phyloP scores from a whole-genome alignment of 2,329 filamentous ascomycete species.

The Zymoseptoria ardabiliae region DNA sequence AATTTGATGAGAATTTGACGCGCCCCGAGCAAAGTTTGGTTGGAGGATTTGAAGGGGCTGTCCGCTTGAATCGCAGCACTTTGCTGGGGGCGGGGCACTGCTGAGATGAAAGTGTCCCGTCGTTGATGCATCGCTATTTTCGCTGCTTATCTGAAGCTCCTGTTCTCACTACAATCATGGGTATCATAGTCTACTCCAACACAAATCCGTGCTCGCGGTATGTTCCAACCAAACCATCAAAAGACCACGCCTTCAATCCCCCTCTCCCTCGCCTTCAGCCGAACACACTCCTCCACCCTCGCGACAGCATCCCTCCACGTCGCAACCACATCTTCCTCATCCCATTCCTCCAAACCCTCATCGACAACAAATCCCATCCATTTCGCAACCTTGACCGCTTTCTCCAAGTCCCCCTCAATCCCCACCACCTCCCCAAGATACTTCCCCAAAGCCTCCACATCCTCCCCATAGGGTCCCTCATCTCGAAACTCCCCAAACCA shows the following conservation, averaged over 20 bases:
- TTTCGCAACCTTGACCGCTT: conserved; percentile 60
- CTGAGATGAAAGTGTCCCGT: too few species aligned
- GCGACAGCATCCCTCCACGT: conserved; percentile 34
- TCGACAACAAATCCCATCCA: conserved; percentile 50
- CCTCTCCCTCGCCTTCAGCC: conserved; percentile 36
- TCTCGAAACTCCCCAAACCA: conserved; percentile 68
- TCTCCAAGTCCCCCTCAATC: conserved; percentile 71
- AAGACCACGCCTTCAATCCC: conserved; percentile 42
- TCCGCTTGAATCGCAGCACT: too few species aligned
- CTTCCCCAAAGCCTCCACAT: conserved; percentile 64
- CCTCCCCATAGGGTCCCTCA: conserved; percentile 71
- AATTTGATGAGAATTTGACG: not conserved
- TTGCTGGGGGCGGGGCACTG: too few species aligned
- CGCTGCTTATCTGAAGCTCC: not conserved
- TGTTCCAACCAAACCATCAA: conserved; percentile 3
- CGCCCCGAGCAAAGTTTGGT: not conserved
- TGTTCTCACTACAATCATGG: not conserved
- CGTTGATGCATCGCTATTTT: too few species aligned
- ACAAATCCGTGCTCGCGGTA: not conserved
- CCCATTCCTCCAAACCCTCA: conserved; percentile 22
- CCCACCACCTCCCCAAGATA: conserved; percentile 66
- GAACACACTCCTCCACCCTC: conserved; percentile 37
- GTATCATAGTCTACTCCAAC: not conserved
- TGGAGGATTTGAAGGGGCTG: too few species aligned
- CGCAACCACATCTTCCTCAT: conserved; percentile 8